A percentile compares a stretch with the other conserved stretches of the same genome.
phyloP scores from a whole-genome alignment of 1,284 basidiomycete genomes.

The Fomitopsis palustris region DNA sequence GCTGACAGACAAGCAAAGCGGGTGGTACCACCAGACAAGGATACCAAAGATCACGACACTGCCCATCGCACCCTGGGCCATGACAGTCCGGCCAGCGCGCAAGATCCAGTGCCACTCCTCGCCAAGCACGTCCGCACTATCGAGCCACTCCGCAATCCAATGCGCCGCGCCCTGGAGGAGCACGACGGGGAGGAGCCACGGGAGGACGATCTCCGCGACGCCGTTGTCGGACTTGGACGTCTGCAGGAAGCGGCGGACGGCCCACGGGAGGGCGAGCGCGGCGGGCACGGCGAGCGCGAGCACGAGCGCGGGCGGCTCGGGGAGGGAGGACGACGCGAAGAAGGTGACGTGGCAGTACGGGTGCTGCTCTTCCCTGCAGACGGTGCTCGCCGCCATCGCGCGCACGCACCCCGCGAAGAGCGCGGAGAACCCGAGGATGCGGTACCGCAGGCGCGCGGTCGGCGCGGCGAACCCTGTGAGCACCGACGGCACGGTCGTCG shows the following conservation, averaged over 20 bases:
- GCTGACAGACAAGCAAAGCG: conserved; percentile 69
- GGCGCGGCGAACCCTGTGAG: conserved; percentile 64
- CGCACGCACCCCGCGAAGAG: conserved; percentile 72
- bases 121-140: conserved; percentile 48
- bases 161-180: conserved; percentile 58
- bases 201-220: conserved; percentile 62
- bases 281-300: conserved; percentile 53
- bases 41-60: conserved; percentile 50
- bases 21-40: conserved; percentile 65
- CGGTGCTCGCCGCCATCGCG: conserved; percentile 71
- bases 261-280: conserved; percentile 55
- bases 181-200: conserved; percentile 51
- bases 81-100: conserved; percentile 51
- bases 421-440: conserved; percentile 70
- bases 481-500: conserved; percentile 57
- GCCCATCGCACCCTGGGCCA: conserved; percentile 59
- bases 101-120: conserved; percentile 39
- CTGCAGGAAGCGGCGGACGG: conserved; percentile 55
- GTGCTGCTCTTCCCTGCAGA: conserved; percentile 95
- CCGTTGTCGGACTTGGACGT: conserved; percentile 77
- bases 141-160: conserved; percentile 82
- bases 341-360: conserved; percentile 87
- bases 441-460: conserved; percentile 63
- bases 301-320: conserved; percentile 57
- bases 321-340: conserved; percentile 68